Evolutionary conservation across 352 stramenopile species (phyloP).

Genomic region (Globisporangium parvum): DNA sequence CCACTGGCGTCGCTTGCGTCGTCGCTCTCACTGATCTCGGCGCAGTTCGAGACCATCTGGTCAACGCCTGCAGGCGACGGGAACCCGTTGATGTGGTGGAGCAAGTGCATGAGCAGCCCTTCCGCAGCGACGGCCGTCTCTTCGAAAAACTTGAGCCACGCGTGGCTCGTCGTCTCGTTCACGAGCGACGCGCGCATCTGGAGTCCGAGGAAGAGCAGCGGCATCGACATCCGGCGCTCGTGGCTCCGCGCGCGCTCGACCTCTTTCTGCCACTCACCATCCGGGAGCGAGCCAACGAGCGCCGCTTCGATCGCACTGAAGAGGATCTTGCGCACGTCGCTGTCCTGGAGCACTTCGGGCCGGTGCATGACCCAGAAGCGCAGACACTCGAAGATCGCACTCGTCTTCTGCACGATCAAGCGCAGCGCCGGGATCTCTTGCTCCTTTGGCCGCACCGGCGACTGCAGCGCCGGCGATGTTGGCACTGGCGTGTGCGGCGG

Average conservation of each 20-base stretch:
- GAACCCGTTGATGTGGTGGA: slow-evolving; percentile 84
- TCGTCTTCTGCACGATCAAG: slow-evolving; percentile 80
- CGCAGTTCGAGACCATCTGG: slow-evolving; percentile 78
- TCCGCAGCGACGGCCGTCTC: slow-evolving; percentile 79
- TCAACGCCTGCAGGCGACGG: slow-evolving; percentile 77
- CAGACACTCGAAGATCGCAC: slow-evolving; percentile 79
- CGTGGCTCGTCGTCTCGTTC: slow-evolving; percentile 58
- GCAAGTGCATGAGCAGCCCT: slow-evolving; percentile 76
- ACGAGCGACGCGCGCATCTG: slow-evolving; percentile 81
- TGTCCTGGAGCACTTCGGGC: slow-evolving; percentile 64
- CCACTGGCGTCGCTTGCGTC: slow-evolving; percentile 17
- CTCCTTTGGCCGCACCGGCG: slow-evolving; percentile 36
- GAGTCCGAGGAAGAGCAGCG: slow-evolving; percentile 75
- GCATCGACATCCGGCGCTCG: slow-evolving; percentile 72
- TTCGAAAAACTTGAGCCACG: slow-evolving; percentile 79
- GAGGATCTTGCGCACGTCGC: slow-evolving; percentile 77
- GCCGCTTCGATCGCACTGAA: slow-evolving; percentile 83
- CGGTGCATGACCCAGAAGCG: slow-evolving; percentile 84
- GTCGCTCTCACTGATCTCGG: slow-evolving; percentile 53
- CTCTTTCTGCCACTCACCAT: slow-evolving; percentile 75
- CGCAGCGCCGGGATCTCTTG: slow-evolving; percentile 65
- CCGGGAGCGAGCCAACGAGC: slow-evolving; percentile 71
- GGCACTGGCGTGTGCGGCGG: slow-evolving; percentile 9
- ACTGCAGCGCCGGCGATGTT: slow-evolving; percentile 24
- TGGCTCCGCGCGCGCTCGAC: slow-evolving; percentile 63